These are phyloP conservation scores for Epichloe hybrida DNA, from an alignment of 2,329 filamentous ascomycete genomes.

Conservation along the genomic window DNA sequence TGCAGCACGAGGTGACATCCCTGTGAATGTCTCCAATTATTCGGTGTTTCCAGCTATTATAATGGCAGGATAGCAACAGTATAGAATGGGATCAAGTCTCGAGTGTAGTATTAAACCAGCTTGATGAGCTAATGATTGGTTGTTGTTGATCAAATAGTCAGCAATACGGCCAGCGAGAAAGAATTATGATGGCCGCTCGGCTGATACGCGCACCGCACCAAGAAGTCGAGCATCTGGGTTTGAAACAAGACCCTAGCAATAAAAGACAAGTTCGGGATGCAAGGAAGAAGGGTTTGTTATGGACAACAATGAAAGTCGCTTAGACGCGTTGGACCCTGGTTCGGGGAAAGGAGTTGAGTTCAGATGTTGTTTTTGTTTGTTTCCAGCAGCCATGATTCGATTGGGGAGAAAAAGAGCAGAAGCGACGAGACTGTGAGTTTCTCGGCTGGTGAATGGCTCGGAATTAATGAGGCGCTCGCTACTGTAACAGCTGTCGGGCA, in stretches of 20 bases:
- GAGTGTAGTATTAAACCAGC: not conserved
- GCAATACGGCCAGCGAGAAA: not conserved
- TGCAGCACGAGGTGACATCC: not conserved
- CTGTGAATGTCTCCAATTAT: not conserved
- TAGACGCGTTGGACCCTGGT: not conserved
- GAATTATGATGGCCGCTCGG: not conserved
- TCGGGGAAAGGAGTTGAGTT: not conserved
- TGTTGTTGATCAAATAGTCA: too few relatives aligned
- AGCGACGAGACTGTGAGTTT: not conserved
- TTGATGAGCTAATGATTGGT: too few relatives aligned
- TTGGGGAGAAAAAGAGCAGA: not conserved
- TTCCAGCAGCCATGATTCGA: not conserved
- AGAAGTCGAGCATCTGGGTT: not conserved
- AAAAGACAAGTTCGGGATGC: not conserved
- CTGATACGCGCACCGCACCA: not conserved
- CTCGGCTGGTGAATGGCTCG: not conserved
- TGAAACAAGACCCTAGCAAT: not conserved
- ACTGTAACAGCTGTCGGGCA: slow-evolving; percentile 1
- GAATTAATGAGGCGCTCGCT: not conserved
- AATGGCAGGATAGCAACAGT: not conserved
- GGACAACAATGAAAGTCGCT: not conserved
- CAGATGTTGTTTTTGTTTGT: not conserved
- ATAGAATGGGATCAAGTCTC: not conserved
- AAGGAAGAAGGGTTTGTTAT: not conserved
- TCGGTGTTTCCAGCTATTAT: not conserved